These are phyloP conservation scores for Chiua virens DNA, from an alignment of 768 basidiomycete genomes.

Conservation along the genomic window DNA sequence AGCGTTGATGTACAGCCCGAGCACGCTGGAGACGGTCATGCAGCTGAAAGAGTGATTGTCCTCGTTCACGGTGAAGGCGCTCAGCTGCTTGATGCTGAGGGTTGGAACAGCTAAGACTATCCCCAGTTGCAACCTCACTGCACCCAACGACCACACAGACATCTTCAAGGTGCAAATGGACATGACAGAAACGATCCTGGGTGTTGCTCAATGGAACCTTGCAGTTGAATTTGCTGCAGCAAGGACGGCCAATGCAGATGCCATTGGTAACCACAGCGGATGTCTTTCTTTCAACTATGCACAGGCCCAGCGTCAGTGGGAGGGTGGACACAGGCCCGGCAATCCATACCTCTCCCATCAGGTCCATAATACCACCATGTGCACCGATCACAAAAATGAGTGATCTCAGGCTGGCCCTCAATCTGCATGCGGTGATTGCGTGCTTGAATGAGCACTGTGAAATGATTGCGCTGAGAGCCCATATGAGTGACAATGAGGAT, in stretches of 20 bases:
- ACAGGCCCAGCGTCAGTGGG: too few relatives aligned
- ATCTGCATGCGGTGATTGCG: background rate
- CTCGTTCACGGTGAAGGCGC: slow-evolving; percentile 4
- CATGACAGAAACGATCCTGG: background rate
- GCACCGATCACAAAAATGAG: slow-evolving; percentile 1
- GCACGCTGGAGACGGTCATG: background rate
- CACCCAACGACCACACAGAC: too few relatives aligned
- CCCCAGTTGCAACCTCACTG: too few relatives aligned
- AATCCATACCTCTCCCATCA: background rate
- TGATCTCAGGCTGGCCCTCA: background rate
- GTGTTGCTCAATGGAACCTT: background rate
- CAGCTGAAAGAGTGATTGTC: slow-evolving; percentile 3
- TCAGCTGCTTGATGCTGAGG: too few relatives aligned
- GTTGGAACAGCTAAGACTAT: too few relatives aligned
- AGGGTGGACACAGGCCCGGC: too few relatives aligned
- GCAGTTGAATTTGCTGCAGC: slow-evolving; percentile 2
- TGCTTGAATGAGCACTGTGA: background rate
- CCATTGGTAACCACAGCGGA: background rate
- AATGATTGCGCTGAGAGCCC: background rate
- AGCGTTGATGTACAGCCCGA: background rate
- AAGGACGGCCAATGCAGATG: slow-evolving; percentile 1
- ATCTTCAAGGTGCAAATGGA: background rate
- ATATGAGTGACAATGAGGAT: background rate
- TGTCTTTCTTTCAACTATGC: too few relatives aligned
- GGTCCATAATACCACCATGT: background rate